Evolutionary conservation across 1,284 basidiomycete species (phyloP).

Genomic region (Cutaneotrichosporon curvatum): DNA sequence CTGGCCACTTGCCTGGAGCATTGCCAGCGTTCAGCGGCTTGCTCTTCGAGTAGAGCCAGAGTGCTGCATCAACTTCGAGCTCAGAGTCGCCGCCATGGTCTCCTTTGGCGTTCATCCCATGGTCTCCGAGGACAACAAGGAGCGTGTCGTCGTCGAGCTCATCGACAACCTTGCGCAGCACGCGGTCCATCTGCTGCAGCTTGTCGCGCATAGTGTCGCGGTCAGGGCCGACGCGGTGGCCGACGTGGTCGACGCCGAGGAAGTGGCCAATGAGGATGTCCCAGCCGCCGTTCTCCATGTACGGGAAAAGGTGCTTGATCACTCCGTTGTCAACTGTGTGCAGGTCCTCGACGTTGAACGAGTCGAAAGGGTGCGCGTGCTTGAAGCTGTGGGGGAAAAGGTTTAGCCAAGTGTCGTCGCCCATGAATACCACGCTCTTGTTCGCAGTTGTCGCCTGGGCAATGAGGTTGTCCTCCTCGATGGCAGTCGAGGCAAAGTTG

Average conservation of each 20-base stretch:
- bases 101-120: constrained; percentile 92
- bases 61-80: constrained; percentile 74
- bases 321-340: constrained; percentile 94
- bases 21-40: constrained; percentile 47
- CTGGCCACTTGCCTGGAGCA: constrained; percentile 42
- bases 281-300: constrained; percentile 61
- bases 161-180: constrained; percentile 63
- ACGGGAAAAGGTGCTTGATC: constrained; percentile 69
- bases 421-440: constrained; percentile 63
- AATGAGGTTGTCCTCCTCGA: constrained; percentile 79
- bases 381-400: constrained; percentile 75
- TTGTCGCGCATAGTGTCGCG: constrained; percentile 81
- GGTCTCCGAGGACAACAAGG: constrained; percentile 87
- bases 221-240: constrained; percentile 85
- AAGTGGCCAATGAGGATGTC: constrained; percentile 88
- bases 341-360: constrained; percentile 97
- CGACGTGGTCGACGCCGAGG: constrained; percentile 95
- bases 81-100: constrained; percentile 91
- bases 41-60: constrained; percentile 82
- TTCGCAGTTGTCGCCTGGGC: constrained; percentile 49
- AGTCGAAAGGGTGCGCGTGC: constrained; percentile 78
- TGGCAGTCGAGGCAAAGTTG: constrained; percentile 80
- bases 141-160: constrained; percentile 70
- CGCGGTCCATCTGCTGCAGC: constrained; percentile 76
- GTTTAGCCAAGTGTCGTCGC: constrained; percentile 93